phyloP scores from a whole-genome alignment of 2,329 filamentous ascomycete genomes.

The Didymella sp. region DNA sequence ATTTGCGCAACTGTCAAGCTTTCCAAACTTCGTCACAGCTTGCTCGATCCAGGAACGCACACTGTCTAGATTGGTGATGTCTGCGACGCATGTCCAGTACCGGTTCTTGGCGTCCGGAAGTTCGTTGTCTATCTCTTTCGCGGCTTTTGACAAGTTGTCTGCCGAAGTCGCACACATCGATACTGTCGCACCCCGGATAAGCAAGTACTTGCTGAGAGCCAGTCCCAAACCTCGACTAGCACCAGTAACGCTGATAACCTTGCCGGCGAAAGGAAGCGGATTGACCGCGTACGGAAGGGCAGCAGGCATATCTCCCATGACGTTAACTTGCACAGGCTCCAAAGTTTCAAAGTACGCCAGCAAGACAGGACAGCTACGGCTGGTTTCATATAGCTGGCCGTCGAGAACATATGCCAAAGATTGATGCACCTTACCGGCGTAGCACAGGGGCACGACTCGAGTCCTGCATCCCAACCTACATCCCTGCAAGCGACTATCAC shows the following conservation, averaged over 20 bases:
- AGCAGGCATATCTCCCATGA: slow-evolving; percentile 1
- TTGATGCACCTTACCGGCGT: not conserved
- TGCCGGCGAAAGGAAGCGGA: slow-evolving; percentile 17
- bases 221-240: slow-evolving; percentile 22
- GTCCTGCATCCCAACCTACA: not conserved
- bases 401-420: not conserved
- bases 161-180: slow-evolving; percentile 23
- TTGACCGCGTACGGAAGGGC: slow-evolving; percentile 16
- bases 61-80: slow-evolving; percentile 15
- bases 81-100: slow-evolving; percentile 14
- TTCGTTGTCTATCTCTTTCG: slow-evolving; percentile 15
- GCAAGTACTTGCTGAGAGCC: slow-evolving; percentile 20
- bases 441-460: not conserved
- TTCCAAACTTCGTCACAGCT: slow-evolving; percentile 20
- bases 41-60: slow-evolving; percentile 21
- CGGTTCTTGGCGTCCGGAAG: slow-evolving; percentile 18
- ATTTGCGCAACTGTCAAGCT: slow-evolving; percentile 23
- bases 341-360: not conserved
- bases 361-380: not conserved
- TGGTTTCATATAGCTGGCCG: not conserved
- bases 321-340: not conserved
- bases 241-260: slow-evolving; percentile 24
- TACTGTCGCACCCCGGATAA: slow-evolving; percentile 18
- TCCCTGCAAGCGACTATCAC: not conserved
- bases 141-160: slow-evolving; percentile 18